Percentiles rank a stretch among this genome's conserved stretches.
phyloP scores from a whole-genome alignment of 805 yeast species.

The Zygoascus biomembranicola region DNA sequence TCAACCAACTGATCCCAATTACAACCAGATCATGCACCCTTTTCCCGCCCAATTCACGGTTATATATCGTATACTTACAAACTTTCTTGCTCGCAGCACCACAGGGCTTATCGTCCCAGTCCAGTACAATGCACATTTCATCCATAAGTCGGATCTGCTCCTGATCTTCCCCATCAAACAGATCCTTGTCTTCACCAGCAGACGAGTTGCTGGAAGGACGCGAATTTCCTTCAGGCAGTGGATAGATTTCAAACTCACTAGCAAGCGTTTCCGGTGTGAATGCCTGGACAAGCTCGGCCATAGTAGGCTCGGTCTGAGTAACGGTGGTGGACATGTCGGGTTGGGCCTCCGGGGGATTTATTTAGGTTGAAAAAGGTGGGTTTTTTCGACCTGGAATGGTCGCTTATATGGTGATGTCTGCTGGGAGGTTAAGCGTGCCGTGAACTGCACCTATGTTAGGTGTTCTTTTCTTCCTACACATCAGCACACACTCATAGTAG shows the following conservation, averaged over 20 bases:
- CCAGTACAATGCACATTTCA: slow-evolving; percentile 90
- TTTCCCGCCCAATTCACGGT: background rate
- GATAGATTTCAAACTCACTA: background rate
- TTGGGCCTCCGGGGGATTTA: background rate
- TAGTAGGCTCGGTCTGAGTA: background rate
- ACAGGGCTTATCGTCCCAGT: slow-evolving; percentile 75
- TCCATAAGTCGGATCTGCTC: slow-evolving; percentile 95
- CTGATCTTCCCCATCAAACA: slow-evolving; percentile 83
- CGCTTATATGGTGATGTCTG: background rate
- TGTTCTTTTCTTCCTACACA: background rate
- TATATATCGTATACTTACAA: slow-evolving; percentile 20
- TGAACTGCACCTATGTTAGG: background rate
- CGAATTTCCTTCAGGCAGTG: slow-evolving; percentile 2
- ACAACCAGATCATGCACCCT: background rate
- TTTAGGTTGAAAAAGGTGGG: background rate
- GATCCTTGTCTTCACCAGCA: slow-evolving; percentile 21
- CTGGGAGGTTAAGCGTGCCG: background rate
- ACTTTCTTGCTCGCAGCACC: slow-evolving; percentile 93
- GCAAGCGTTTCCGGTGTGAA: background rate
- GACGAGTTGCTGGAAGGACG: background rate
- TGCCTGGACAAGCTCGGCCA: slow-evolving; percentile 1
- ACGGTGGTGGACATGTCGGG: background rate
- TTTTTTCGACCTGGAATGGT: background rate
- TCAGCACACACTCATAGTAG: background rate
- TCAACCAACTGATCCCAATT: background rate